Evolutionary conservation across 495 filamentous ascomycete species (phyloP).

Genomic region (Opeltia flavorubescens): DNA sequence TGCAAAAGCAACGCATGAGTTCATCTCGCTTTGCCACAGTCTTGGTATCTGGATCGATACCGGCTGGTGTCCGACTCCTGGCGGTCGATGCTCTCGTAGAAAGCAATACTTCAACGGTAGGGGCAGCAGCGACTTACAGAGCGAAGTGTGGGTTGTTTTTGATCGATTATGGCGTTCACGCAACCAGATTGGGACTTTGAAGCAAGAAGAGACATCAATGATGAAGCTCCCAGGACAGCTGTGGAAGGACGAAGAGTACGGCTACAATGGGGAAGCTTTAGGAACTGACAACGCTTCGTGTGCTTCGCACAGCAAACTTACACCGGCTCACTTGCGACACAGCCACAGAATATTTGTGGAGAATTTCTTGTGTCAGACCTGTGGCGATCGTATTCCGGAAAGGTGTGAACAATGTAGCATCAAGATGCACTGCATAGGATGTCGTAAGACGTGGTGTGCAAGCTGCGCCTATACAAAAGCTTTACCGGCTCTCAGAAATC

Average conservation of each 20-base stretch:
- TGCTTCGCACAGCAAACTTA: constrained; percentile 40
- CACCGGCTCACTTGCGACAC: constrained; percentile 37
- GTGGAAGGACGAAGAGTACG: constrained; percentile 44
- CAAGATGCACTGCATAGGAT: constrained; percentile 49
- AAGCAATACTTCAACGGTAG: constrained; percentile 43
- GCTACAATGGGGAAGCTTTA: constrained; percentile 40
- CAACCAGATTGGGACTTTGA: constrained; percentile 39
- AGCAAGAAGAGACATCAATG: constrained; percentile 13
- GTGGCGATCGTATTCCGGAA: constrained; percentile 36
- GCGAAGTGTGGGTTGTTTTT: constrained; percentile 50
- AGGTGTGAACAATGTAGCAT: constrained; percentile 50
- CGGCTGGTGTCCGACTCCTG: constrained; percentile 48
- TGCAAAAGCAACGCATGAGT: constrained; percentile 46
- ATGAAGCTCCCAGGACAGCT: constrained; percentile 32
- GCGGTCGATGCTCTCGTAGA: constrained; percentile 40
- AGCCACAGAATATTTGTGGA: constrained; percentile 41
- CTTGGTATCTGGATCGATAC: constrained; percentile 51
- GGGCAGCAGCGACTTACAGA: constrained; percentile 31
- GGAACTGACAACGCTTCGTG: constrained; percentile 29
- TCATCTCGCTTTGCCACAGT: constrained; percentile 47
- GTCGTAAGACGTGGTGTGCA: constrained; percentile 46
- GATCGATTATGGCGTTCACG: constrained; percentile 47
- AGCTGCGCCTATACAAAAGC: constrained; percentile 46
- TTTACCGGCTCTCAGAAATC: constrained; percentile 27
- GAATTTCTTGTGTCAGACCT: constrained; percentile 39